Evolutionary conservation across 1,284 basidiomycete genomes (phyloP), one percentile per base, ranked within the genome.

Genomic region (Leccinum pachyderme): DNA sequence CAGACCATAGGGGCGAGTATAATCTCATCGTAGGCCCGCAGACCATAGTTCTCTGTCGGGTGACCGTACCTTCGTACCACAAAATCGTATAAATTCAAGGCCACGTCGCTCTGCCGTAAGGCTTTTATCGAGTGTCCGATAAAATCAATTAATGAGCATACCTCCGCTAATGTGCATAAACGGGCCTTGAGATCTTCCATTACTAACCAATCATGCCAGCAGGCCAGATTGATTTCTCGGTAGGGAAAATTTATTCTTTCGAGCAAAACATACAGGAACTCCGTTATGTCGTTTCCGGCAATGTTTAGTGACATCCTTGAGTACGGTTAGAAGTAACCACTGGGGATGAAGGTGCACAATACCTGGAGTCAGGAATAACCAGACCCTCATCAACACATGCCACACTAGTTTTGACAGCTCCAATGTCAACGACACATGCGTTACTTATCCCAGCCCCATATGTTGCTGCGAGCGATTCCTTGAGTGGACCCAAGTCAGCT

Each of bases 351-450:
- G 49, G 51, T 35, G 28, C 31, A 11, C 22, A 29, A 73, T 63
- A 91, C 93, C 96, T 84, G 3, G 93, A 94, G 62, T 99, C 97
- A 2, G 89, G 72, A 27, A 95, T 75, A 13, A 99, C 84, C 49
- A 96, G 72, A 1, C 97, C 97, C 66, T 99, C 97, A 61, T 99
- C 97, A 7, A 99, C 91, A 66, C 96, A 98, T 0, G 95, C 87
- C 51, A 99, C 85, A 60, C 84, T 92, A 3, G 91, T 95, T 59
- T 81, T 84, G 25, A 81, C 82, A 6, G 95, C 89, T 9, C 97
- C 97, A 53, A 99, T 86, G 68, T 99, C 94, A 33, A 99, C 91
- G 3, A 99, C 92, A 67, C 96, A 98, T 11, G 95, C 95, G 60
- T 86, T 90, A 0, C 92, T 93, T 55, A 98, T 87, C 11, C 97